Conservation (phyloP, 306 rosid genomes). For the Vachellia collinsii region DNA sequence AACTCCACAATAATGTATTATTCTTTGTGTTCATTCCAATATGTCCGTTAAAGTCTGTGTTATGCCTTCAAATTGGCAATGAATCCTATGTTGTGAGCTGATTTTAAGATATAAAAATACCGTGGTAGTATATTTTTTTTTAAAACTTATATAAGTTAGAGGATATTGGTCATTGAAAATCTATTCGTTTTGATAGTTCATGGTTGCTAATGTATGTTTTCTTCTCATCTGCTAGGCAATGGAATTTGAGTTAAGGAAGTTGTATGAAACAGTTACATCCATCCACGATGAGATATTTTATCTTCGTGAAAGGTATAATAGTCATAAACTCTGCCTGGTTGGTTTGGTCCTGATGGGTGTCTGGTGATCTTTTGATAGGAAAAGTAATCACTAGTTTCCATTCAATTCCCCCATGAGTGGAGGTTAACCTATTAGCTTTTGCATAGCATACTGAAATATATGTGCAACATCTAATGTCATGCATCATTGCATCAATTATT, state of each 20-base stretch:
- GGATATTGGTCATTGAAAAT: conserved; percentile 3
- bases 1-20: background rate
- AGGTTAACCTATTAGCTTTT: conserved; percentile 9
- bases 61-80: conserved; percentile 30
- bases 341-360: background rate
- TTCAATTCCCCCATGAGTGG: background rate
- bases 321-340: conserved; percentile 8
- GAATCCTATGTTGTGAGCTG: background rate
- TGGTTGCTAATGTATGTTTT: conserved; percentile 27
- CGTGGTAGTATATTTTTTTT: background rate
- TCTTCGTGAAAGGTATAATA: conserved; percentile 87
- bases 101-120: background rate
- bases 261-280: conserved; percentile 66
- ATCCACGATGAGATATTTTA: conserved; percentile 96
- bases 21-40: conserved; percentile 10
- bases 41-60: background rate
- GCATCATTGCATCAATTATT: conserved; percentile 25
- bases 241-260: conserved; percentile 84
- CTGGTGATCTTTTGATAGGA: conserved; percentile 27
- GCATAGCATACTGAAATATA: background rate
- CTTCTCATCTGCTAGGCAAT: conserved; percentile 57
- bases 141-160: conserved; percentile 2
- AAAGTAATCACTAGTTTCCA: conserved; percentile 8
- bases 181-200: conserved; percentile 7
- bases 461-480: background rate